phyloP scores from a whole-genome alignment of 192 early-diverging fungal species.

The Diversispora epigaea region DNA sequence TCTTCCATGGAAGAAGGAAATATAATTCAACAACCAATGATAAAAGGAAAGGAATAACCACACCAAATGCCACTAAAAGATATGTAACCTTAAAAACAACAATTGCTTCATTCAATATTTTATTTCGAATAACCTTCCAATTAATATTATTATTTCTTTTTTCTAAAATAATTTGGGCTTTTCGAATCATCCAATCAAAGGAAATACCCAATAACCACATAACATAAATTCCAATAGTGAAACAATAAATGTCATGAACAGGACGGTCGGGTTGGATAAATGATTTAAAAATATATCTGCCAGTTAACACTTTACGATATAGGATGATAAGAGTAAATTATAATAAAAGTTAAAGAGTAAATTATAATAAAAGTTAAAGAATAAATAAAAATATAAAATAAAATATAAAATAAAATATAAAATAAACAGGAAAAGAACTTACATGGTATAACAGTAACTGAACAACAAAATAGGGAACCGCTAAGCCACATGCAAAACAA shows the following conservation, averaged over 20 bases:
- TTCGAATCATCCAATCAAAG: slow-evolving; percentile 39
- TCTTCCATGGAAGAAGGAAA: slow-evolving; percentile 60
- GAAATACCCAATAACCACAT: slow-evolving; percentile 34
- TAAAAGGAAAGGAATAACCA: slow-evolving; percentile 65
- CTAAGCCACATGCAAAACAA: slow-evolving; percentile 58
- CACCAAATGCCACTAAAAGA: slow-evolving; percentile 55
- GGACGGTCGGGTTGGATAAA: slow-evolving; percentile 52
- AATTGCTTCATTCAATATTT: slow-evolving; percentile 28
- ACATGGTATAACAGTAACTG: slow-evolving; percentile 49
- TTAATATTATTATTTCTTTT: slow-evolving; percentile 21
- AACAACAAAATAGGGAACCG: slow-evolving; percentile 48
- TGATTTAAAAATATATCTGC: slow-evolving; percentile 49
- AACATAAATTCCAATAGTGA: slow-evolving; percentile 67
- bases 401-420: neutral
- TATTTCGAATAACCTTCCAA: slow-evolving; percentile 20
- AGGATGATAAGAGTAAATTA: neutral
- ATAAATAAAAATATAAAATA: slow-evolving; percentile 3
- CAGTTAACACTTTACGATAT: slow-evolving; percentile 53
- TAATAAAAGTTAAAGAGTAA: neutral
- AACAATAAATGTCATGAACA: slow-evolving; percentile 78
- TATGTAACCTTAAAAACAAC: slow-evolving; percentile 48
- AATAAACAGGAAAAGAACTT: slow-evolving; percentile 33
- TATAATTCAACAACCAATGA: slow-evolving; percentile 76
- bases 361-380: neutral
- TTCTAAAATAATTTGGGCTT: slow-evolving; percentile 24